phyloP scores from a whole-genome alignment of 495 filamentous ascomycete species.

The Platismatia glauca region DNA sequence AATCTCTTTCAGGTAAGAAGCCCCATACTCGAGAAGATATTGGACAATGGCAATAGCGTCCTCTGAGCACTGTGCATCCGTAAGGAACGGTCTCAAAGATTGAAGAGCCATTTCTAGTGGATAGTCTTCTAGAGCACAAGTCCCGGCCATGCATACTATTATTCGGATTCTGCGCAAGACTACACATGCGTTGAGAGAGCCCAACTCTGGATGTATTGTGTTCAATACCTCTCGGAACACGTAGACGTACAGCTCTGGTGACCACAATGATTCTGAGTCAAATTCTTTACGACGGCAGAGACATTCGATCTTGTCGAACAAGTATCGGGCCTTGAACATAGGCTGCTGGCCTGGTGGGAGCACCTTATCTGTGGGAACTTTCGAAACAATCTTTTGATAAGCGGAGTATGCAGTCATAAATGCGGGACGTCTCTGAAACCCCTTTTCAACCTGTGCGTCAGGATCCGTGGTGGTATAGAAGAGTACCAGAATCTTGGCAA shows the following conservation, averaged over 20 bases:
- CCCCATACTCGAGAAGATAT: slow-evolving; percentile 69
- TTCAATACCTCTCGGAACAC: slow-evolving; percentile 71
- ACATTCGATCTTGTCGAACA: slow-evolving; percentile 63
- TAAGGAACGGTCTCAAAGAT: slow-evolving; percentile 67
- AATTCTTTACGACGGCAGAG: slow-evolving; percentile 61
- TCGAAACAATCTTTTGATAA: slow-evolving; percentile 57
- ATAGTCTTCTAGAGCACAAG: slow-evolving; percentile 62
- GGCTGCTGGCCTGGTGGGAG: slow-evolving; percentile 76
- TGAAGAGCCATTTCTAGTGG: slow-evolving; percentile 88
- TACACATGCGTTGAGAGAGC: slow-evolving; percentile 75
- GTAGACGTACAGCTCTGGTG: slow-evolving; percentile 60
- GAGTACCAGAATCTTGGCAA: slow-evolving; percentile 63
- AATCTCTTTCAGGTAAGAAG: slow-evolving; percentile 48
- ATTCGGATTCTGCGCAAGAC: slow-evolving; percentile 80
- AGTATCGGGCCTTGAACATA: slow-evolving; percentile 67
- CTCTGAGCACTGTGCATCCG: slow-evolving; percentile 78
- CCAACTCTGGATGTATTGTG: slow-evolving; percentile 76
- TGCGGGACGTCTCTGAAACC: slow-evolving; percentile 53
- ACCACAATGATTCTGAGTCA: slow-evolving; percentile 63
- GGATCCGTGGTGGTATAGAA: slow-evolving; percentile 63
- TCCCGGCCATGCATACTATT: slow-evolving; percentile 67
- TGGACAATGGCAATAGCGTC: slow-evolving; percentile 81
- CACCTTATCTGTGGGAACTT: slow-evolving; percentile 47
- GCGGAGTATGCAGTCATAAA: slow-evolving; percentile 50
- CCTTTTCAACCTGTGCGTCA: slow-evolving; percentile 67